A percentile compares a stretch with the other conserved stretches of the same genome.
These are phyloP conservation scores for Penicillium nordicum DNA, from an alignment of 2,329 filamentous ascomycete genomes.

Conservation along the genomic window DNA sequence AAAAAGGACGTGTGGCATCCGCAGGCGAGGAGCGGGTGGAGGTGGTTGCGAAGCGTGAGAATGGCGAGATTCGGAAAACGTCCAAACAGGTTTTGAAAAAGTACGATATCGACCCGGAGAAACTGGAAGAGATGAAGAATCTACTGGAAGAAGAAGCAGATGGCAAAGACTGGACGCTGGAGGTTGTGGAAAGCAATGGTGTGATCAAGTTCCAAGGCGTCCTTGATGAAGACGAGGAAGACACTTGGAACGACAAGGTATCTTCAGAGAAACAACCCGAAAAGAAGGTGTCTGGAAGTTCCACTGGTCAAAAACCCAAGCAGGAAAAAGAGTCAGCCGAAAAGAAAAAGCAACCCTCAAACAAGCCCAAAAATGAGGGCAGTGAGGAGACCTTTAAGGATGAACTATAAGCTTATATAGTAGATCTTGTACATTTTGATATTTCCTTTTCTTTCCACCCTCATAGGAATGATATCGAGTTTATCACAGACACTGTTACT, in stretches of 20 bases:
- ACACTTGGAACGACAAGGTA: slow-evolving; percentile 30
- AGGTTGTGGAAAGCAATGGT: slow-evolving; percentile 68
- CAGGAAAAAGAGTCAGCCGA: slow-evolving; percentile 6
- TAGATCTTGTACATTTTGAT: slow-evolving; percentile 10
- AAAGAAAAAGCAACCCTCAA: slow-evolving; percentile 9
- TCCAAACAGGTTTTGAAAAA: slow-evolving; percentile 65
- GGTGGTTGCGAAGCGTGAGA: slow-evolving; percentile 54
- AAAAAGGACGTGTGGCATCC: slow-evolving; percentile 56
- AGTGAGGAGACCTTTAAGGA: slow-evolving; percentile 42
- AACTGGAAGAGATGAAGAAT: slow-evolving; percentile 66
- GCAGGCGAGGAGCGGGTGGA: slow-evolving; percentile 48
- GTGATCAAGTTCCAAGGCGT: slow-evolving; percentile 67
- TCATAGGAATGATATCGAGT: neutral
- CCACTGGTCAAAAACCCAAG: slow-evolving; percentile 23
- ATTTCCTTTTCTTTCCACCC: no score
- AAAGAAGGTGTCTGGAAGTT: slow-evolving; percentile 18
- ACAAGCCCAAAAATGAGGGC: slow-evolving; percentile 21
- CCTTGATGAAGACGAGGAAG: slow-evolving; percentile 58
- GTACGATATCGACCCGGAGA: slow-evolving; percentile 62
- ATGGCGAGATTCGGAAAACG: slow-evolving; percentile 60
- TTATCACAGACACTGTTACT: no score
- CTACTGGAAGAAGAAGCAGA: slow-evolving; percentile 67
- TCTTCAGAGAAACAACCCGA: slow-evolving; percentile 8
- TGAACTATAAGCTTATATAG: slow-evolving; percentile 31
- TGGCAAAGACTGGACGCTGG: slow-evolving; percentile 73